Conservation (phyloP, 768 basidiomycete genomes). For the Suillus clintonianus region DNA sequence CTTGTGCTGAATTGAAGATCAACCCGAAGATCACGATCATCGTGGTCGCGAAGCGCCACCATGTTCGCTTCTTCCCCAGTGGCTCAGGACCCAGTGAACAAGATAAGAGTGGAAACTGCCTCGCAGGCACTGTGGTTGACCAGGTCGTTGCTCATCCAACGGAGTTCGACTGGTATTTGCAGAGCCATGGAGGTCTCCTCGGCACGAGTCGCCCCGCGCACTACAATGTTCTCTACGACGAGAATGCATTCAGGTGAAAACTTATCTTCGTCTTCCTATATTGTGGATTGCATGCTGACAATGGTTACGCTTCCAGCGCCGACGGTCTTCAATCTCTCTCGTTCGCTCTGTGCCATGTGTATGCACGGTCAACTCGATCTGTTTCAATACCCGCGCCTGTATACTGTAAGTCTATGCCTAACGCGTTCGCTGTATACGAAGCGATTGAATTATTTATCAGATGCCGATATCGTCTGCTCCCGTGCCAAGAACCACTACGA, state of each 20-base stretch:
- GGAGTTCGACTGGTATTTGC: constrained; percentile 79
- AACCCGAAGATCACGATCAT: constrained; percentile 72
- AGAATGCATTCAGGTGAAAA: constrained; percentile 64
- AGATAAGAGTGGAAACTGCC: constrained; percentile 72
- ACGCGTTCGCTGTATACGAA: not conserved
- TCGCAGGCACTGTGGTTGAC: constrained; percentile 80
- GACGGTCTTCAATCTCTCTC: constrained; percentile 71
- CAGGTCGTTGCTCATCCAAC: constrained; percentile 66
- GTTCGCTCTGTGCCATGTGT: constrained; percentile 79
- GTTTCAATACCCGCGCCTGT: constrained; percentile 85
- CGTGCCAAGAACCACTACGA: constrained; percentile 82
- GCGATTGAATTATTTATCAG: constrained; percentile 36
- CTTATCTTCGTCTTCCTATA: not conserved
- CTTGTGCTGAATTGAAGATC: constrained; percentile 60
- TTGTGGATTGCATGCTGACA: constrained; percentile 8
- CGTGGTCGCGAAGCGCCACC: constrained; percentile 68
- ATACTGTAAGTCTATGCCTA: constrained; percentile 54
- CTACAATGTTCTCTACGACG: constrained; percentile 46
- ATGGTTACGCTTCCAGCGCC: constrained; percentile 38
- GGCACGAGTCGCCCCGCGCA: constrained; percentile 75
- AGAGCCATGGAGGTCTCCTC: constrained; percentile 74
- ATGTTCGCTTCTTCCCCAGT: constrained; percentile 54
- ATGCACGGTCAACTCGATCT: constrained; percentile 76
- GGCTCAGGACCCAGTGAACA: constrained; percentile 37
- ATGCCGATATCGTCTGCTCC: constrained; percentile 76